Base-by-base conservation (phyloP, 441 rosid genomes). In the Bruguiera hainesii region DNA sequence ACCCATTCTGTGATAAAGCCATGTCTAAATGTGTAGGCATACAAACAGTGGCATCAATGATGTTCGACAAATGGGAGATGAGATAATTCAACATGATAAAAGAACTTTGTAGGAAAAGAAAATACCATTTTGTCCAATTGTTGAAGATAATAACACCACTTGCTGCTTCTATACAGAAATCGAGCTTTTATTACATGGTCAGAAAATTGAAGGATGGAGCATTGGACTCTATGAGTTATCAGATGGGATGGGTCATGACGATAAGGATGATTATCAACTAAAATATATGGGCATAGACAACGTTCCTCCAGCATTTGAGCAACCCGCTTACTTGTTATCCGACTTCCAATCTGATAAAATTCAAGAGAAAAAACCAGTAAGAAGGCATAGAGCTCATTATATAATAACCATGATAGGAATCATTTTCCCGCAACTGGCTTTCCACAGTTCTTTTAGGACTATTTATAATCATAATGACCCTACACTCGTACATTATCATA, bases 241-340 rank as follows among this genome's bases (percentile, higher is more conserved):
- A 85, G 73, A 80, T 95, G 99, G 62, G 90, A 95, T 64, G 98
- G 98, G 82, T 95, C 99, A 68, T 95, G 96, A 70, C 99, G 91
- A 70, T 73, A 83, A 30, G 97, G 90, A 74, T 95, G 99, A 70
- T 81, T 75, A 63, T 90, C 97, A 62, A 91, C 90, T 83, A 95
- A 73, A 72, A 95, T 85, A 73, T 91, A 91, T 50, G 89, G 72
- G 75, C 77, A 83, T 30, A 93, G 96, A 72, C 68, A 83, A 77
- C 80, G 76, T 59, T 87, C 83, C 85, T 91, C 98, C 63, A 95
- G 81, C 95, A 89, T 82, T 80, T 85, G 93, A 75, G 87, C 75
- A 69, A 89, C 77, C 48, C 95, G 84, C 76, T 91, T 91, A 81
- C 99, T 92, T 55, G 97, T 91, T 76, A 90, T 86, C 74, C 85